Base-by-base conservation (phyloP, 2,329 filamentous ascomycete species). In the Phialemoniopsis sp. region DNA sequence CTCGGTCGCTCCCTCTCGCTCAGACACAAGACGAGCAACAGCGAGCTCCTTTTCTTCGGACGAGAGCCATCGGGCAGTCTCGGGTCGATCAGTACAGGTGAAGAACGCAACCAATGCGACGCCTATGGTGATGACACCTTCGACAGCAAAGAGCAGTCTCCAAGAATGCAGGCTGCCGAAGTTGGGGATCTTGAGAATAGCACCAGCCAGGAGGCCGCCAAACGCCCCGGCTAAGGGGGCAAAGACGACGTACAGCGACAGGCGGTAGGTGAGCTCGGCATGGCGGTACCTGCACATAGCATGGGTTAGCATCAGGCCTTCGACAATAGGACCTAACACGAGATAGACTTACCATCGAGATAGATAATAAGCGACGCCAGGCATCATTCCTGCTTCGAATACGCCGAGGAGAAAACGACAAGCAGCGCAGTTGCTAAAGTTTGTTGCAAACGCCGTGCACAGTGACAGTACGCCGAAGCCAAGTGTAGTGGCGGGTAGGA, bases 341-440 rank as follows among this genome's bases (percentile, higher is more conserved):
- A n/a, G n/a, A n/a, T n/a, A n/a, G n/a, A n/a, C n/a, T n/a, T n/a
- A n/a, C 83, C 83, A 88, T 37, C 83, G 67, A 1, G 76, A 81
- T 15, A 87, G 62, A 50, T 87, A 88, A 58, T 87, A 89, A 0
- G 82, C 82, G 31, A 87, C 85, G 0, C 85, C 84, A 0, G 85
- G 85, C 39, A 88, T 59, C 75, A 89, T 80, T 7, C 84, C 85
- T 1, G 85, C 80, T 58, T 89, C 85, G 42, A 87, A 87, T 9
- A 84, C 59, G 10, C 80, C 80, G 0, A 87, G 70, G 0, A 87
- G 46, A 48, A 88, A 87, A 5, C 85, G 76, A 0, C 87, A 81
- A 13, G 70, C 82, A 29, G 68, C 78, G 3, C 67, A 59, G 14
- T 31, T 28, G 3, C 60, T 53, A n/a, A 65, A 58, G 40, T 72